Conservation (phyloP, 257 asterid genomes). For the Striga asiatica region DNA sequence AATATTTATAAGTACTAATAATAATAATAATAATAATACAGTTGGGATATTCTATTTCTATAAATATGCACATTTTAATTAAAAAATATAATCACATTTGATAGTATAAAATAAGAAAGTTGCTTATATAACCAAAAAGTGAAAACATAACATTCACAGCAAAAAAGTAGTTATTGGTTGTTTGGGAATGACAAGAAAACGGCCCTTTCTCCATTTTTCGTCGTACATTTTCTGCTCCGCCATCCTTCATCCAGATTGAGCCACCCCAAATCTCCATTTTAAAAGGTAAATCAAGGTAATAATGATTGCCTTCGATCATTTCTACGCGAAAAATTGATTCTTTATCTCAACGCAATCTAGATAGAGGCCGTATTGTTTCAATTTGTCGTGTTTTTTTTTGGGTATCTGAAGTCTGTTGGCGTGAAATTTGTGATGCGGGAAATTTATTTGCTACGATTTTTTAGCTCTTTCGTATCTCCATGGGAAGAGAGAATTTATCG, state of each 20-base stretch:
- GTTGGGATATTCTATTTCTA: no score
- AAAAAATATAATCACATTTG: no score
- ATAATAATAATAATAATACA: no score
- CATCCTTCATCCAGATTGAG: conserved; percentile 11
- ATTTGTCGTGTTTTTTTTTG: no score
- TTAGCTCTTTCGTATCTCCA: neutral
- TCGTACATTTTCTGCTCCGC: conserved; percentile 2
- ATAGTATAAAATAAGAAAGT: neutral
- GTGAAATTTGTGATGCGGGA: no score
- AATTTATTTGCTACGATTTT: no score
- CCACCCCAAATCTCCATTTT: conserved; percentile 4
- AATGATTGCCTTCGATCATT: conserved; percentile 3
- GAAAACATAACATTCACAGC: neutral
- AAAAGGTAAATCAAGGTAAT: conserved; percentile 6
- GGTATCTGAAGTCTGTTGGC: no score
- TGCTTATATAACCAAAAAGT: neutral
- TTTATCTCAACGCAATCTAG: conserved; percentile 6
- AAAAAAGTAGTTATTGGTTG: conserved; percentile 15
- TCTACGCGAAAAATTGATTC: neutral
- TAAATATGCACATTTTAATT: no score
- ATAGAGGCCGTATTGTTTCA: no score
- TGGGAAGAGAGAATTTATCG: neutral
- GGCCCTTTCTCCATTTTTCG: conserved; percentile 15
- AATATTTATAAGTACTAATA: no score
- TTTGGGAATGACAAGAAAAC: conserved; percentile 7